Evolutionary conservation across 2,329 filamentous ascomycete genomes (phyloP).

Genomic region (Calonectria pauciramosa): DNA sequence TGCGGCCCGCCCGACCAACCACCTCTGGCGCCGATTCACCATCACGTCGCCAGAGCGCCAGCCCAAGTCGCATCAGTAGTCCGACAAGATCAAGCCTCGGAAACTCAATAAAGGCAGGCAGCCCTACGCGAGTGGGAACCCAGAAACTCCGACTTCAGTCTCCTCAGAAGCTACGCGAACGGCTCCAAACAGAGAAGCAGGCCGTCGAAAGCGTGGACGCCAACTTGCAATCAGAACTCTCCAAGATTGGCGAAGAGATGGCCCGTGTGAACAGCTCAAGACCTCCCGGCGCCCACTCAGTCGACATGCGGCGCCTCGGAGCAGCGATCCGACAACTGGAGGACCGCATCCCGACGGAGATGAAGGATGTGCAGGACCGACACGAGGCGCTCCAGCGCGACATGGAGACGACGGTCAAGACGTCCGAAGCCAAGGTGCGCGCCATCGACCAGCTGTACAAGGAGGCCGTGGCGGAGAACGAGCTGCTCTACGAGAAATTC

Average conservation of each 20-base stretch:
- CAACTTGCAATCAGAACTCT: conserved; percentile 80
- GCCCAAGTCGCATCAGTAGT: conserved; percentile 49
- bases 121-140: conserved; percentile 49
- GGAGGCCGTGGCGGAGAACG: conserved; percentile 90
- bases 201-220: conserved; percentile 79
- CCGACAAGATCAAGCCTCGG: conserved; percentile 37
- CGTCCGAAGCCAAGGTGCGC: conserved; percentile 83
- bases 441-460: conserved; percentile 91
- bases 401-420: conserved; percentile 77
- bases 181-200: conserved; percentile 85
- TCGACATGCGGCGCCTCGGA: conserved; percentile 64
- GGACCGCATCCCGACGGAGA: conserved; percentile 71
- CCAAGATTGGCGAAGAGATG: conserved; percentile 86
- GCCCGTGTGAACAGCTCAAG: conserved; percentile 64
- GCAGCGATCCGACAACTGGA: conserved; percentile 77
- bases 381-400: conserved; percentile 78
- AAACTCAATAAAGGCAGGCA: conserved; percentile 45
- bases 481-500: conserved; percentile 91
- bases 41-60: conserved; percentile 38
- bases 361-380: conserved; percentile 71
- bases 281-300: conserved; percentile 46
- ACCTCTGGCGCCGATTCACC: conserved; percentile 44
- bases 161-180: conserved; percentile 84
- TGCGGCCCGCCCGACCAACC: conserved; percentile 56
- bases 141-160: conserved; percentile 77